Conservation (phyloP, 2,329 filamentous ascomycete genomes). For the Epichloe uncinata region DNA sequence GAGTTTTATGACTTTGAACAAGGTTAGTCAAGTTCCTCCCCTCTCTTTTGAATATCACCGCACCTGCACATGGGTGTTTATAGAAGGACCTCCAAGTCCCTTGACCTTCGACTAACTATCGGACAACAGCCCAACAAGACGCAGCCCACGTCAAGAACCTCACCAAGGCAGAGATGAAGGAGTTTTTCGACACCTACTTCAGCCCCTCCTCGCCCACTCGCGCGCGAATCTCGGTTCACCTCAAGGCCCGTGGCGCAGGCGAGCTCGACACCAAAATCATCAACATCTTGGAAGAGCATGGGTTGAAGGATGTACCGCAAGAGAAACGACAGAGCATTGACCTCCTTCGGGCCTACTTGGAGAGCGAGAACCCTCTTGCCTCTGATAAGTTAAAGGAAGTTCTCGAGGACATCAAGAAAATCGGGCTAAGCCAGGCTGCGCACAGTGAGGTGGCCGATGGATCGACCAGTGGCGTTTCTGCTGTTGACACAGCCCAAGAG, state of each 20-base stretch:
- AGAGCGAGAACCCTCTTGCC: slow-evolving; percentile 31
- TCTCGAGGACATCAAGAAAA: slow-evolving; percentile 30
- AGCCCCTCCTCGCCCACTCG: slow-evolving; percentile 57
- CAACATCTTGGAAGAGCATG: slow-evolving; percentile 24
- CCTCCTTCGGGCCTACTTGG: slow-evolving; percentile 36
- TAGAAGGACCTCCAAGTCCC: no score
- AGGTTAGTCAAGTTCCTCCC: slow-evolving; percentile 38
- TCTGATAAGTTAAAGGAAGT: slow-evolving; percentile 37
- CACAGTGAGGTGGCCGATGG: slow-evolving; percentile 19
- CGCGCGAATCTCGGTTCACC: slow-evolving; percentile 74
- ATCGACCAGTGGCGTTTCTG: slow-evolving; percentile 29
- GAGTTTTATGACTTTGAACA: slow-evolving; percentile 86
- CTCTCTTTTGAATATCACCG: neutral
- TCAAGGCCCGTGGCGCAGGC: slow-evolving; percentile 55
- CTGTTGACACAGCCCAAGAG: slow-evolving; percentile 29
- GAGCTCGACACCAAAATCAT: slow-evolving; percentile 32
- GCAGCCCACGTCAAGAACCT: slow-evolving; percentile 60
- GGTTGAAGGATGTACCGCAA: slow-evolving; percentile 20
- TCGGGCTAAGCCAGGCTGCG: slow-evolving; percentile 25
- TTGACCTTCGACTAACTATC: neutral
- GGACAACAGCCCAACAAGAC: slow-evolving; percentile 52
- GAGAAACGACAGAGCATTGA: slow-evolving; percentile 36
- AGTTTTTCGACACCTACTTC: slow-evolving; percentile 68
- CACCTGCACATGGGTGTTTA: no score
- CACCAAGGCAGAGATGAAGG: slow-evolving; percentile 65